Evolutionary conservation across 345 rosid species (phyloP).

Genomic region (Citrus unshiu): DNA sequence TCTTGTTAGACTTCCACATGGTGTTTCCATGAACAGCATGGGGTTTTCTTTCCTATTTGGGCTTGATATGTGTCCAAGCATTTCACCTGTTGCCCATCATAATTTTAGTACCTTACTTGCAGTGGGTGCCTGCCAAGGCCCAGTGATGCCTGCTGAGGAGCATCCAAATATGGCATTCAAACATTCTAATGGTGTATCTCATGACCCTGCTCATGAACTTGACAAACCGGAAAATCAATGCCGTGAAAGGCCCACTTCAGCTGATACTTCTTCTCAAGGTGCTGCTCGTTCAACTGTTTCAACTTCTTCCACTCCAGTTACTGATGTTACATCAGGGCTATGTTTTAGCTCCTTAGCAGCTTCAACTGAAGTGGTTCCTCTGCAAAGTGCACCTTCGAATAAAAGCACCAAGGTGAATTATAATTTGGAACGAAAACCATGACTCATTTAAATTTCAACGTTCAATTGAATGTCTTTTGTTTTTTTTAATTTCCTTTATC

Average conservation of each 20-base stretch:
- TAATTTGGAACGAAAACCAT: conserved; percentile 3
- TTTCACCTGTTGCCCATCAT: conserved; percentile 2
- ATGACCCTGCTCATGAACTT: conserved; percentile 23
- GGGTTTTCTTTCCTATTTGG: background rate
- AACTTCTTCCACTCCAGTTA: conserved; percentile 23
- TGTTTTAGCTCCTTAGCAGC: conserved; percentile 23
- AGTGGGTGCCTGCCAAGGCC: conserved; percentile 32
- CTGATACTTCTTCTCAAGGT: conserved; percentile 25
- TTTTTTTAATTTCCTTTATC: background rate
- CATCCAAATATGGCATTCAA: conserved; percentile 18
- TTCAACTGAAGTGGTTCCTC: conserved; percentile 40
- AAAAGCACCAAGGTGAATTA: conserved; percentile 55
- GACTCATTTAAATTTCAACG: background rate
- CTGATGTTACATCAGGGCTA: conserved; percentile 27
- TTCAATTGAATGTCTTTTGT: background rate
- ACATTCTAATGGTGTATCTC: conserved; percentile 26
- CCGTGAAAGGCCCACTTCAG: conserved; percentile 35
- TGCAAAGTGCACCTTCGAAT: conserved; percentile 38
- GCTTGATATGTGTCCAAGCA: background rate
- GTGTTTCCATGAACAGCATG: background rate
- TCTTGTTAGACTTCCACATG: background rate
- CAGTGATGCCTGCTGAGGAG: conserved; percentile 38
- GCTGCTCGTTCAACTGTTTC: conserved; percentile 33
- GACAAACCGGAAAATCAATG: conserved; percentile 34
- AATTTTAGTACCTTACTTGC: conserved; percentile 18